Evolutionary conservation across 1,284 basidiomycete species (phyloP), one percentile per base, ranked within the genome.

Genomic region (Phlebopus sp.): DNA sequence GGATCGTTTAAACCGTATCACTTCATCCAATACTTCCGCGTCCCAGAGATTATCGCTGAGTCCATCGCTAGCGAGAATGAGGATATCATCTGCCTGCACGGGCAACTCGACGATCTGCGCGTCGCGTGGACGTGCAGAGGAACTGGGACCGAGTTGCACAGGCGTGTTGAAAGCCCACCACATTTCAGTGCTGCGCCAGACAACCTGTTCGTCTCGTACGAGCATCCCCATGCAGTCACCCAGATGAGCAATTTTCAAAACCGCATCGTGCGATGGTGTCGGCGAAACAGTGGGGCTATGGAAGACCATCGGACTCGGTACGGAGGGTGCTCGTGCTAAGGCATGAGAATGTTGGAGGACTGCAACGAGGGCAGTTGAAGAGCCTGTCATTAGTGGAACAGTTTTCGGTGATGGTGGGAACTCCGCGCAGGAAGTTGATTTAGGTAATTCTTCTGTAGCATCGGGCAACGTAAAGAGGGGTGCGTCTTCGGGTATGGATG

Each of bases 101-200:
- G 85, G 84, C 5, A 97, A 73, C 2, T 82, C 83, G 64, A 82
- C 74, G 8, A 84, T 71, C 50, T 86, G 86, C 0, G 93, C 92
- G 51, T 92, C 79, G 51, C 77, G 76, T 2, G 87, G 86, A 40
- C 81, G 82, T 14, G 86, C 82, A 11, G 81, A 75, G 2, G 81
- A 82, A 36, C 82, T 76, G 11, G 93, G 92, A 1, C 92, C 91
- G 1, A 97, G 79, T 66, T 95, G 91, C 5, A 90, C 79, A 0
- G 92, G 93, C 39, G 90, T 94, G 66, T 97, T 97, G 73, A 97
- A 96, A 62, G 72, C 76, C 78, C 93, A 95, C 81, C 95, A 95
- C 86, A 97, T 96, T 69, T 97, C 95, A 47, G 90, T 81, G 38
- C 85, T 91, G 35, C 93, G 78, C 82, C 94, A 97, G 3, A 87